Base-by-base conservation (phyloP, 495 filamentous ascomycete genomes). In the Wilcoxina mikolae region DNA sequence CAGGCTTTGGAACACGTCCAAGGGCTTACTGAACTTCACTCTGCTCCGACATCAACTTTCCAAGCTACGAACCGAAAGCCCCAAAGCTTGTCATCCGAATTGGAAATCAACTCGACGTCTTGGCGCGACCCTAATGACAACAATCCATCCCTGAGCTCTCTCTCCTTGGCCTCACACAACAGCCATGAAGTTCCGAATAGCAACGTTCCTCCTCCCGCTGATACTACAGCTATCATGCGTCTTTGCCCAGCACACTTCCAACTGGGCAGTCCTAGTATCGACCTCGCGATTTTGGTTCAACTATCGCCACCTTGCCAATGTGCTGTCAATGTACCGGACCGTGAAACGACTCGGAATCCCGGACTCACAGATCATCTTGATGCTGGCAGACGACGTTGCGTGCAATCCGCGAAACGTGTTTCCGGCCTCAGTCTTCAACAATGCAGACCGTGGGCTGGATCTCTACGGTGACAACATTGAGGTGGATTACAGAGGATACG, bases 231-330 rank as follows among this genome's bases (percentile, higher is more conserved):
- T 76, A 51, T 61, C 69, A 43, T 57, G 72, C 44, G 73, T 74
- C 31, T 62, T 70, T 26, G 80, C 82, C 55, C 85, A 91, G 56
- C 91, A 98, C 69, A 96, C 93, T 0, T 94, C 85, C 58, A 98
- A 98, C 68, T 98, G 93, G 93, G 91, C 91, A 2, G 91, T 98
- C 44, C 80, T 98, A 5, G 91, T 98, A 31, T 89, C 83, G 43
- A 98, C 91, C n/a, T 96, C 93, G 5, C 83, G 91, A 54, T 98
- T 98, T 74, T 98, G 91, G 91, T 98, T 98, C 79, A 98, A 98
- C 72, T 98, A 98, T 72, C 85, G 91, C 39, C 91, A 98, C 65
- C 80, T 98, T 33, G 90, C 93, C 65, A 98, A 98, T 74, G 89
- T 94, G 48, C 81, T 98, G 48, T 95, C 91, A 48, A 78, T 98